Conservation (phyloP, 495 filamentous ascomycete species). For the Aspergillus cavernicola region DNA sequence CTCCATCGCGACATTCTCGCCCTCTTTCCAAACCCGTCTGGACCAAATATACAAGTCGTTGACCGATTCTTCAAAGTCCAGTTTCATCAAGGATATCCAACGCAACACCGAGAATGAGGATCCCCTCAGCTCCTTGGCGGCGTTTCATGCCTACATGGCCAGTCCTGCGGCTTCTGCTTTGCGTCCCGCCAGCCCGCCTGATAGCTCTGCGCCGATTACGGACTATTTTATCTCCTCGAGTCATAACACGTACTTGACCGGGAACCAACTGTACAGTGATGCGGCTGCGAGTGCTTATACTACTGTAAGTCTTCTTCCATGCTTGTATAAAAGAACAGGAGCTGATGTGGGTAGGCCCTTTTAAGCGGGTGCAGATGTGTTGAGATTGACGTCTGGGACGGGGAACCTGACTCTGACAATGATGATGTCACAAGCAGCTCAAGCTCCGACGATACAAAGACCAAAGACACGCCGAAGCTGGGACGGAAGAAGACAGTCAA, state of each 20-base stretch:
- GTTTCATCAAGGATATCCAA: slow-evolving; percentile 28
- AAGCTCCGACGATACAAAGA: slow-evolving; percentile 19
- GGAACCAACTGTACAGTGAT: slow-evolving; percentile 85
- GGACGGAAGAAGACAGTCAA: slow-evolving; percentile 24
- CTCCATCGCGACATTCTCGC: slow-evolving; percentile 25
- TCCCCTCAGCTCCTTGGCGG: slow-evolving; percentile 37
- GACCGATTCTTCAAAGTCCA: slow-evolving; percentile 7
- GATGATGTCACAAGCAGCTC: slow-evolving; percentile 27
- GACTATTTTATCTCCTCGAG: slow-evolving; percentile 90
- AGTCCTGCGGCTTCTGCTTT: slow-evolving; percentile 47
- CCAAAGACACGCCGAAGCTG: slow-evolving; percentile 19
- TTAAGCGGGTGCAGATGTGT: slow-evolving; percentile 84
- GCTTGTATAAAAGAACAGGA: not conserved
- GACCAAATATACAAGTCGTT: slow-evolving; percentile 32
- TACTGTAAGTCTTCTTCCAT: slow-evolving; percentile 50
- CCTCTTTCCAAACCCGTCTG: slow-evolving; percentile 27
- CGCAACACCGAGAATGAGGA: slow-evolving; percentile 18
- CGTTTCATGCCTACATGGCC: slow-evolving; percentile 59
- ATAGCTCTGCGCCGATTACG: slow-evolving; percentile 65
- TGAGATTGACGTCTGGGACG: slow-evolving; percentile 96
- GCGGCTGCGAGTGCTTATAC: slow-evolving; percentile 79
- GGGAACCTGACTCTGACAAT: slow-evolving; percentile 48
- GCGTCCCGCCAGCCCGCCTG: slow-evolving; percentile 32
- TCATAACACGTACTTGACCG: slow-evolving; percentile 93
- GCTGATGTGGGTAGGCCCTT: slow-evolving; percentile 48